These are phyloP conservation scores for Silene latifolia DNA, from an alignment of 148 eudicot genomes.

Conservation along the genomic window DNA sequence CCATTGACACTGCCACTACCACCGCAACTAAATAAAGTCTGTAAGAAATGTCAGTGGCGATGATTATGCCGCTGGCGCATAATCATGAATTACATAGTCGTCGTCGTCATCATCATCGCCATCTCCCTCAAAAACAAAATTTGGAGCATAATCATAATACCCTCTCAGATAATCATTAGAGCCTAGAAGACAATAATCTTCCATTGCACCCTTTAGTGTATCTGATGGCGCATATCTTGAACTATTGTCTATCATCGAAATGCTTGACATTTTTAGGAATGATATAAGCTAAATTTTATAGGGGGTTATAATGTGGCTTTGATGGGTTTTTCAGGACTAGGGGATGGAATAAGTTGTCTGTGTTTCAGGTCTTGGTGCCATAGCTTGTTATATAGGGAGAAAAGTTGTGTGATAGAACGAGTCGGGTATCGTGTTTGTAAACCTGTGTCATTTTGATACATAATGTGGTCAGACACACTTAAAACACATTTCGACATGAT, in stretches of 20 bases:
- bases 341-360: not conserved
- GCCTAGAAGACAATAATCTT: not conserved
- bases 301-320: too few relatives aligned
- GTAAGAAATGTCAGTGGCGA: not conserved
- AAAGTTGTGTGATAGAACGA: not conserved
- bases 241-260: not conserved
- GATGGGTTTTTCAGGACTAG: not conserved
- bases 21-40: too few relatives aligned
- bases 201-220: too few relatives aligned
- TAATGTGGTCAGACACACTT: slow-evolving; percentile 5
- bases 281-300: too few relatives aligned
- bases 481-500: not conserved
- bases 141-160: not conserved
- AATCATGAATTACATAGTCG: not conserved
- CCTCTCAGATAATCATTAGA: not conserved
- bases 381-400: not conserved
- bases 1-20: too few relatives aligned
- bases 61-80: slow-evolving; percentile 3
- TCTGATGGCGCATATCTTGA: not conserved
- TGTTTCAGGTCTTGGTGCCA: not conserved
- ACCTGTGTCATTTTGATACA: slow-evolving; percentile 6
- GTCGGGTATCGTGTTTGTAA: not conserved
- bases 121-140: not conserved
- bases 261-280: not conserved
- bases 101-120: not conserved